These are phyloP conservation scores for Cenchrus purpureus DNA, from an alignment of 176 grass and related monocot species.

Conservation along the genomic window DNA sequence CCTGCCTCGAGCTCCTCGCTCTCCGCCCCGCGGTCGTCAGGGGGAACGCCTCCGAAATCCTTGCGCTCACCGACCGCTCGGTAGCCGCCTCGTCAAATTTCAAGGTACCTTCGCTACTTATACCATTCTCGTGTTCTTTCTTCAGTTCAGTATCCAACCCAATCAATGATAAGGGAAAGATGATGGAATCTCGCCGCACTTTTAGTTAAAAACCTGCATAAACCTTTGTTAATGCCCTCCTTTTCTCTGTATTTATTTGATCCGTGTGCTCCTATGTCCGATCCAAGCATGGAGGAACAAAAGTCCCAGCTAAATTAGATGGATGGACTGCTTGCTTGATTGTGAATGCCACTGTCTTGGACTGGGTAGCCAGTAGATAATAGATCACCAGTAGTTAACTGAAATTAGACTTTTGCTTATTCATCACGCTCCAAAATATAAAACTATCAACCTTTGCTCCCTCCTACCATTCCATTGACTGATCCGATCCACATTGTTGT, in stretches of 20 bases:
- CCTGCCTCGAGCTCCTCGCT: slow-evolving; percentile 67
- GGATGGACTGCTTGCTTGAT: neutral
- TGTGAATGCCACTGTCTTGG: neutral
- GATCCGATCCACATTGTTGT: neutral
- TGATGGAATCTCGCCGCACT: neutral
- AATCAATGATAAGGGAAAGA: neutral
- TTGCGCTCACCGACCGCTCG: slow-evolving; percentile 59
- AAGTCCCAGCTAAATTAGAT: neutral
- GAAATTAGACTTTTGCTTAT: neutral
- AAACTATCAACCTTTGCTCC: neutral
- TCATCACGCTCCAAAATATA: neutral
- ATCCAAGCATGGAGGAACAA: neutral
- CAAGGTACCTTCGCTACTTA: slow-evolving; percentile 47
- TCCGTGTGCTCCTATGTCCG: neutral
- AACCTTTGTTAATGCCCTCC: neutral
- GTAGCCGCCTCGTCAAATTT: slow-evolving; percentile 28
- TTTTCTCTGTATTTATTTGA: slow-evolving; percentile 7
- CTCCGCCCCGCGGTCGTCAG: slow-evolving; percentile 67
- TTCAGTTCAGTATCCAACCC: slow-evolving; percentile 14
- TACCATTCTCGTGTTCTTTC: neutral
- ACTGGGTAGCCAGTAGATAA: neutral
- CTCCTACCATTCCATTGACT: neutral
- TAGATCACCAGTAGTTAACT: neutral
- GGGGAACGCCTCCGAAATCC: slow-evolving; percentile 92
- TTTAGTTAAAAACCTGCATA: neutral